phyloP scores from a whole-genome alignment of 1,139 yeast species.

The Taphrina confusa region DNA sequence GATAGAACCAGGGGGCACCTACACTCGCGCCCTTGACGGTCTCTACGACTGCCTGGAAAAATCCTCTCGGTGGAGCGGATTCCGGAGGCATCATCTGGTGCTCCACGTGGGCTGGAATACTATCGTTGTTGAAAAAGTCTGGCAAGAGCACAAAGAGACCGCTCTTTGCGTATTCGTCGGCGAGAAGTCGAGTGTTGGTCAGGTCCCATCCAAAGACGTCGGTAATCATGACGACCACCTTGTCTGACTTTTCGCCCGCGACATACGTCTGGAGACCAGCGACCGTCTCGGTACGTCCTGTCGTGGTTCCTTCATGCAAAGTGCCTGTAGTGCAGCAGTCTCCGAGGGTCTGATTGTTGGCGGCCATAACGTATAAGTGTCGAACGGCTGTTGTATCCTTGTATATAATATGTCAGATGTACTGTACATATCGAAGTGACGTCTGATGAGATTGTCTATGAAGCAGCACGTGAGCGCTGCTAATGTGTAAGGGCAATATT shows the following conservation, averaged over 20 bases:
- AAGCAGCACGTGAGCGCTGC: too few species aligned
- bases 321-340: constrained; percentile 36
- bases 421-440: background rate
- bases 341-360: background rate
- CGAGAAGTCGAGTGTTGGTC: constrained; percentile 37
- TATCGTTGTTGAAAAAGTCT: constrained; percentile 35
- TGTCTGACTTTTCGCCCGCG: constrained; percentile 29
- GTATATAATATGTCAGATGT: too few species aligned
- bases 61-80: constrained; percentile 6
- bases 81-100: constrained; percentile 15
- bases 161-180: constrained; percentile 38
- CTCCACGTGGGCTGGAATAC: constrained; percentile 6
- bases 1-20: constrained; percentile 24
- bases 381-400: background rate
- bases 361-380: background rate
- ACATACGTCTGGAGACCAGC: constrained; percentile 35
- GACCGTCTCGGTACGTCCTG: constrained; percentile 26
- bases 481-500: too few species aligned
- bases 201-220: constrained; percentile 39
- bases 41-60: constrained; percentile 23
- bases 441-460: background rate
- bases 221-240: constrained; percentile 34
- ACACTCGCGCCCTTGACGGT: background rate
- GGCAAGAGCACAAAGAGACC: constrained; percentile 36
- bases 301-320: constrained; percentile 36